Base-by-base conservation (phyloP, 2,329 filamentous ascomycete genomes). In the Ophiostoma montium region DNA sequence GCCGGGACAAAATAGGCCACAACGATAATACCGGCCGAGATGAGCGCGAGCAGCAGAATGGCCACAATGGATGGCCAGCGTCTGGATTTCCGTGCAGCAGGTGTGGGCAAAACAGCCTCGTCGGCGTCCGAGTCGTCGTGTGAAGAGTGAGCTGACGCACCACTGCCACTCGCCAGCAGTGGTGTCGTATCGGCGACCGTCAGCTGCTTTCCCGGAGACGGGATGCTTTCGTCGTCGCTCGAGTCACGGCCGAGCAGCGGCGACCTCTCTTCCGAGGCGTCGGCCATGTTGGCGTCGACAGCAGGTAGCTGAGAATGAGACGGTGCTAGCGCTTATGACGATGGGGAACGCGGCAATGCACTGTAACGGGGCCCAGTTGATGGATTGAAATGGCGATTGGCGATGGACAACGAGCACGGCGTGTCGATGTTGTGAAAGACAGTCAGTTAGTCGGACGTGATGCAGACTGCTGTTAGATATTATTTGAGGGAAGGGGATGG, bases 31-130 rank as follows among this genome's bases (percentile, higher is more conserved):
- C 72, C 62, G 19, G 90, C 58, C 6, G 82, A 70, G 7, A 80
- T 59, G 2, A 76, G 56, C 45, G 75, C 83, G 9, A 96, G 67
- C 2, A 83, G 50, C 1, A 73, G 57, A 53, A 95, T 76, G 30
- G 89, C 83, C 35, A 94, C 71, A 31, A 87, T 70, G 35, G 84
- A 90, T 9, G 86, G 82, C 86, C 86, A 94, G 67, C 80, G 70
- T 55, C 70, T 63, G 50, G 65, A 60, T 35, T 61, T 63, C 50
- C 65, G 69, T 32, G 39, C 59, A 27, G 23, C 23, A 4, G 23
- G 4, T 27, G 23, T 27, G 5, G 23, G 4, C 23, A 8, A 5
- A 27, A 8, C 23, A 31, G 18, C 39, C 50, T 31, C 46, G 35
- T 35, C 23, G 13, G 6, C 38, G 11, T 46, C 30, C 27, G 21